phyloP scores from a whole-genome alignment of 2,329 filamentous ascomycete genomes.

The Trichoderma lentiforme region DNA sequence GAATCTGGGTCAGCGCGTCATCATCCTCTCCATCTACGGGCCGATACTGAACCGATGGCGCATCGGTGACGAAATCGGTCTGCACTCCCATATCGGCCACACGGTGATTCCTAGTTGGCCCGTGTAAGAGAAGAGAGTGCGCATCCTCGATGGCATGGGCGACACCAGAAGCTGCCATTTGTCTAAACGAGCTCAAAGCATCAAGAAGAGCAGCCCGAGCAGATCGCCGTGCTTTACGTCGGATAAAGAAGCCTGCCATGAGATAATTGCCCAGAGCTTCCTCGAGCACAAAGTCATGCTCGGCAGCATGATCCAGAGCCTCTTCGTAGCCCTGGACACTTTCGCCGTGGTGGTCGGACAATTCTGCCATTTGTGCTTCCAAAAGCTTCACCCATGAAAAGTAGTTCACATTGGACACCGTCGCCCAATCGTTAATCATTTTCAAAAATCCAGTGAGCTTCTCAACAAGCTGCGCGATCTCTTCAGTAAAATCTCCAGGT shows the following conservation, averaged over 20 bases:
- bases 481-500: slow-evolving; percentile 41
- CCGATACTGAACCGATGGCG: slow-evolving; percentile 50
- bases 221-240: slow-evolving; percentile 62
- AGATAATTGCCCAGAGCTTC: slow-evolving; percentile 72
- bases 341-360: slow-evolving; percentile 52
- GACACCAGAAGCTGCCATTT: slow-evolving; percentile 66
- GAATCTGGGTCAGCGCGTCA: slow-evolving; percentile 38
- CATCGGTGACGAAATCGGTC: slow-evolving; percentile 64
- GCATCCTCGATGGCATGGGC: slow-evolving; percentile 65
- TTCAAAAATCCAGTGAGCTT: slow-evolving; percentile 54
- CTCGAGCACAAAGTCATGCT: slow-evolving; percentile 65
- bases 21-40: slow-evolving; percentile 44
- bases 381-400: slow-evolving; percentile 65
- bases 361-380: slow-evolving; percentile 65
- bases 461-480: slow-evolving; percentile 47
- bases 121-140: slow-evolving; percentile 64
- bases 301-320: slow-evolving; percentile 67
- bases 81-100: slow-evolving; percentile 64
- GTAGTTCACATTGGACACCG: slow-evolving; percentile 68
- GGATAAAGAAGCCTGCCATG: slow-evolving; percentile 68
- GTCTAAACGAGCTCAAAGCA: slow-evolving; percentile 63
- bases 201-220: slow-evolving; percentile 68
- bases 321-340: slow-evolving; percentile 66
- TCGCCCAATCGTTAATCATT: slow-evolving; percentile 62
- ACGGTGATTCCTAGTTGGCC: slow-evolving; percentile 55